Evolutionary conservation across 257 asterid species (phyloP), one percentile per base, ranked within the genome.

Genomic region (Petrea volubilis): DNA sequence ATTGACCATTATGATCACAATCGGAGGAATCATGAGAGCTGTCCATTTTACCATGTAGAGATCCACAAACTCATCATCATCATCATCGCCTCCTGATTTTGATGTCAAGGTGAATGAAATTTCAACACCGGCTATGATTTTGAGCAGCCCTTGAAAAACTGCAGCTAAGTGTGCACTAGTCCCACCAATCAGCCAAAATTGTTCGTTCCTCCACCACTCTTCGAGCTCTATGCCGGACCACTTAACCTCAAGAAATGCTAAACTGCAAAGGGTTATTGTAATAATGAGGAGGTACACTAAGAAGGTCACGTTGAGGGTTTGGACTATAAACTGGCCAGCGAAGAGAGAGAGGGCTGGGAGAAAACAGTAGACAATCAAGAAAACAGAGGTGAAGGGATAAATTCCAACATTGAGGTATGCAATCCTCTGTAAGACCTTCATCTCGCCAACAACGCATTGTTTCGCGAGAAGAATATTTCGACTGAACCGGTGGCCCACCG

Each of bases 401-500:
- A 88, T 88, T 25, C 91, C 91, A 0, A 84, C 89, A 13, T 88
- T 88, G 47, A 88, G 91, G 81, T 88, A 88, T 0, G 95, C 95
- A 3, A 88, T 70, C 64, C 91, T 78, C 68, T 88, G 95, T 50
- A 88, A 40, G 13, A 85, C 78, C 71, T 88, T 88, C 90, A 88
- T 83, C 85, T 82, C 0, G 91, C 91, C 10, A 88, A 47, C 18
- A 88, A 79, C 0, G 95, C 95, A 20, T 88, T 88, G 82, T 88
- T 88, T 12, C 95, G 79, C 0, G 95, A 88, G 74, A 88, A 88
- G 81, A 88, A 88, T 25, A 88, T 88, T 69, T 88, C 95, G 15
- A 88, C 95, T 0, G 95, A 88, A n/a, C 95, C 95, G 6, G 95
- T 88, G 11, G 95, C 95, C 95, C 95, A 88, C 0, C 95, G 91